These are phyloP conservation scores for Lactarius sp. DNA, from an alignment of 768 basidiomycete genomes.

Conservation along the genomic window DNA sequence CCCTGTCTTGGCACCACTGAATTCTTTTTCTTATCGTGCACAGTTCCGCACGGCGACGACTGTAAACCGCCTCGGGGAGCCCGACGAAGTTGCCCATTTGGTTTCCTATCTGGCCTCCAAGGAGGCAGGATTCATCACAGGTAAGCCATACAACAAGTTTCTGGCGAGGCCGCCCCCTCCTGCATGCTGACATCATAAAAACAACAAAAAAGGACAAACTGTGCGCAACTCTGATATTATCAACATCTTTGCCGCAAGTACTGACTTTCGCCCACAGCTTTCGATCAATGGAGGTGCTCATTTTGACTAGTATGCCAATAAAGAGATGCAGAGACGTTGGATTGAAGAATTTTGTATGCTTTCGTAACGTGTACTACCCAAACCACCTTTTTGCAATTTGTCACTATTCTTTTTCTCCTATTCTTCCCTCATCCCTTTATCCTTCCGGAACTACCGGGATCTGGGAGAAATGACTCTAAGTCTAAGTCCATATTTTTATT, in stretches of 20 bases:
- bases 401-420: no score
- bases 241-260: background rate
- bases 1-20: background rate
- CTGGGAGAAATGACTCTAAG: no score
- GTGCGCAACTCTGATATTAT: background rate
- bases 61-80: slow-evolving; percentile 4
- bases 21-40: background rate
- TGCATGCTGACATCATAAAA: background rate
- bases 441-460: no score
- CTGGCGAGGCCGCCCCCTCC: background rate
- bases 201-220: slow-evolving; percentile 12
- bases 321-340: background rate
- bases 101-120: slow-evolving; percentile 25
- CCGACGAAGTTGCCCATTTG: slow-evolving; percentile 24
- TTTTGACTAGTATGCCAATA: background rate
- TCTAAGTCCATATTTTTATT: no score
- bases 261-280: slow-evolving; percentile 1
- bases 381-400: no score
- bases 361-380: background rate
- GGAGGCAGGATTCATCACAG: slow-evolving; percentile 26
- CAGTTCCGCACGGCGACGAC: background rate
- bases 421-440: no score
- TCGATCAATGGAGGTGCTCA: slow-evolving; percentile 10
- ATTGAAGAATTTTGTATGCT: background rate
- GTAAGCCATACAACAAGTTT: background rate